Evolutionary conservation across 169 alveolate species (phyloP).

Genomic region (Plasmodium fragile): DNA sequence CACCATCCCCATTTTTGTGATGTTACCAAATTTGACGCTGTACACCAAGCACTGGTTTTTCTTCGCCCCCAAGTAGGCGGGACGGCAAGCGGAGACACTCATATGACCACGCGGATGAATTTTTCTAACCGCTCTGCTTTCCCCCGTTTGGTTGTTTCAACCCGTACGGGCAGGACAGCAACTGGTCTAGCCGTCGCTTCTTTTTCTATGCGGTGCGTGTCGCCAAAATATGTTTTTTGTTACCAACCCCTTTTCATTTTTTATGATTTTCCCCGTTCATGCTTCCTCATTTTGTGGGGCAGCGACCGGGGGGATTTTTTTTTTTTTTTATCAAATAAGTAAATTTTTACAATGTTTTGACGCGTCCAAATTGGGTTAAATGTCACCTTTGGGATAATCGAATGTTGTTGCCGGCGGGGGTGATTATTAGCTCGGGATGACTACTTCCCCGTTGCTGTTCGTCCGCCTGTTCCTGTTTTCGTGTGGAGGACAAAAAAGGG

Average conservation of each 20-base stretch:
- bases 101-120: background rate
- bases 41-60: conserved; percentile 75
- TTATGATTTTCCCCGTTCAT: background rate
- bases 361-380: background rate
- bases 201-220: background rate
- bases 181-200: background rate
- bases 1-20: conserved; percentile 72
- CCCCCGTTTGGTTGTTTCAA: background rate
- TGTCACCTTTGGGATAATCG: background rate
- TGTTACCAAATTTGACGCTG: conserved; percentile 59
- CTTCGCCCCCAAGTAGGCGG: conserved; percentile 60
- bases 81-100: background rate
- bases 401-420: background rate
- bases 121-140: background rate
- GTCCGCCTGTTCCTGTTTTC: background rate
- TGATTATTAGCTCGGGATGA: background rate
- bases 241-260: background rate
- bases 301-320: background rate
- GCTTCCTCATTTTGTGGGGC: background rate
- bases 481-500: background rate
- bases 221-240: background rate
- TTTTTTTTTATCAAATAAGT: background rate
- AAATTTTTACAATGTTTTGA: too few species aligned
- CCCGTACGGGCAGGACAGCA: background rate
- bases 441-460: background rate